These are phyloP conservation scores for Pestalotiopsis sp. DNA, from an alignment of 2,329 filamentous ascomycete species.

Conservation along the genomic window DNA sequence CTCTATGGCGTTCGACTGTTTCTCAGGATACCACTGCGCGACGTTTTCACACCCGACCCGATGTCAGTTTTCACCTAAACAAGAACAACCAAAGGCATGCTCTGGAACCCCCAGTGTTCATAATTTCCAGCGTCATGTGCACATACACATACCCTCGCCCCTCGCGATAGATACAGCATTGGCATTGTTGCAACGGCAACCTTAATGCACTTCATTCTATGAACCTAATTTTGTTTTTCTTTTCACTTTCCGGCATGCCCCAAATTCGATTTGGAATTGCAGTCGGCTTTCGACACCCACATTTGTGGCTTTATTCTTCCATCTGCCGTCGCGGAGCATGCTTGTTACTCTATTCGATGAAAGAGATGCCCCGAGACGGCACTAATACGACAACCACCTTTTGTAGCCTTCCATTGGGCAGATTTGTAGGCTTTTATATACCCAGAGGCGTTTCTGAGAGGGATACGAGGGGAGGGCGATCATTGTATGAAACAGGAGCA, in stretches of 20 bases:
- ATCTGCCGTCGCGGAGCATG: conserved; percentile 2
- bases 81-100: neutral
- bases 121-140: conserved; percentile 12
- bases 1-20: conserved; percentile 40
- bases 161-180: conserved; percentile 32
- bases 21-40: conserved; percentile 13
- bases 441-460: conserved; percentile 2
- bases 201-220: conserved; percentile 35
- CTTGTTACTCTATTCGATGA: conserved; percentile 5
- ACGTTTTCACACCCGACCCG: neutral
- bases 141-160: conserved; percentile 11
- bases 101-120: neutral
- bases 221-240: conserved; percentile 28
- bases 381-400: conserved; percentile 11
- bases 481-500: neutral
- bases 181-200: conserved; percentile 36
- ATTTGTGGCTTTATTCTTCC: neutral
- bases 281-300: conserved; percentile 6
- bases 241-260: conserved; percentile 24
- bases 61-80: neutral
- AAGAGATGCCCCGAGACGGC: conserved; percentile 8
- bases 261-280: conserved; percentile 8
- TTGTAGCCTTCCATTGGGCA: neutral
- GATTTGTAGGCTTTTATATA: conserved; percentile 13
- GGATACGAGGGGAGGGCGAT: conserved; percentile 8